Evolutionary conservation across 1,284 basidiomycete genomes (phyloP), one percentile per base, ranked within the genome.

Genomic region (Testicularia cyperi): DNA sequence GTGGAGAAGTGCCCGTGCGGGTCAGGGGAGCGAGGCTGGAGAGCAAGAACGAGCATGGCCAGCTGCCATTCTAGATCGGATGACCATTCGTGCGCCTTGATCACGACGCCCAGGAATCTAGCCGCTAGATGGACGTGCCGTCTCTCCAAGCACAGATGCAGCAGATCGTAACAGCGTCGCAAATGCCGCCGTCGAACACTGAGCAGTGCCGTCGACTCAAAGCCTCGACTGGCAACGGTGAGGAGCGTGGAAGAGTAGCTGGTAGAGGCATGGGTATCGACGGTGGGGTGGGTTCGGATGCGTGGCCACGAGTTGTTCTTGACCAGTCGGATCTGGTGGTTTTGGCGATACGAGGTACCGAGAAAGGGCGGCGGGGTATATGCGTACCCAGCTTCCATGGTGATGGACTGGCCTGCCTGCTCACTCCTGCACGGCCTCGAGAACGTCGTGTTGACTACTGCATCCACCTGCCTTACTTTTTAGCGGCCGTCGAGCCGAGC

Each of bases 11-110:
- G n/a, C n/a, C n/a, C n/a, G n/a, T n/a, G n/a, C n/a, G n/a, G n/a
- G n/a, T n/a, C n/a, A n/a, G n/a, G n/a, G n/a, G n/a, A n/a, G n/a
- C n/a, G n/a, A n/a, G 15, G 24, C 24, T 15, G 12, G 4, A 44
- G 31, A 0, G 38, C 12, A 6, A 45, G 32, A 1, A 39, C 3
- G 4, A 45, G n/a, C 1, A 58, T 31, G 0, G 37, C 43, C 2
- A 41, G 13, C 6, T 38, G 28, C 43, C 45, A 58, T 0, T 25
- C 23, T 24, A 40, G 26, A n/a, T 51, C 44, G 6, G 14, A 23
- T 4, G 34, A 23, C 60, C 56, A 58, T 26, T 64, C 60, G 28
- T 54, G 56, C 4, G 49, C 45, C 1, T n/a, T 23, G 22, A 54
- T 12, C 2, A 64, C 22, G 9, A 58, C 48, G 2, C 20, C 16